Evolutionary conservation across 257 asterid genomes (phyloP).

Genomic region (Gentiana dahurica): DNA sequence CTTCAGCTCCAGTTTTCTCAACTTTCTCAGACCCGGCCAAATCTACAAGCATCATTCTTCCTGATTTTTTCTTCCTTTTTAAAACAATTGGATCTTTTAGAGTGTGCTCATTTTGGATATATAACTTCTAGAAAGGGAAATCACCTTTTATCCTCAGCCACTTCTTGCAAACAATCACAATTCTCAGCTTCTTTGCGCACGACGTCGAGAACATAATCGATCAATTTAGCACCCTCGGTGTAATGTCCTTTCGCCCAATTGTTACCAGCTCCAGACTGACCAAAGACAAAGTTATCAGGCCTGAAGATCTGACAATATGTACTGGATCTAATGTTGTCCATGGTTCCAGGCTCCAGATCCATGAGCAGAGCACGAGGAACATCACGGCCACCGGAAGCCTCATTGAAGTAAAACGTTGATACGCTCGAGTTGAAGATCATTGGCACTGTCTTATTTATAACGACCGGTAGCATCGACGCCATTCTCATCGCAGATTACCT

Average conservation of each 20-base stretch:
- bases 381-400: constrained; percentile 81
- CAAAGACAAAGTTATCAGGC: constrained; percentile 82
- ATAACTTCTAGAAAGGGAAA: too few species aligned
- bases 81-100: too few species aligned
- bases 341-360: constrained; percentile 96
- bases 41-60: too few species aligned
- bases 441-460: constrained; percentile 41
- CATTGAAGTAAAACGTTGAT: constrained; percentile 72
- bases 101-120: too few species aligned
- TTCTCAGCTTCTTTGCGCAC: constrained; percentile 83
- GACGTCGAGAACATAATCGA: constrained; percentile 82
- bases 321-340: constrained; percentile 88
- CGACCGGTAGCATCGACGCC: constrained; percentile 68
- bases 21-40: too few species aligned
- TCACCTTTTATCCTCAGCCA: too few species aligned
- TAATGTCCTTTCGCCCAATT: constrained; percentile 92
- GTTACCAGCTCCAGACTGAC: constrained; percentile 88
- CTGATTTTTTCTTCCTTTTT: too few species aligned
- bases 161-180: constrained; percentile 82
- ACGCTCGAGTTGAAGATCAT: constrained; percentile 57
- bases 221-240: constrained; percentile 86
- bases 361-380: constrained; percentile 78
- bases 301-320: constrained; percentile 79
- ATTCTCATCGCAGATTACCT: constrained; percentile 81
- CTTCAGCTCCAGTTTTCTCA: too few species aligned